Evolutionary conservation across 164 flowering plant species (phyloP), one percentile per base, ranked within the genome.

Genomic region (Taxillus chinensis): DNA sequence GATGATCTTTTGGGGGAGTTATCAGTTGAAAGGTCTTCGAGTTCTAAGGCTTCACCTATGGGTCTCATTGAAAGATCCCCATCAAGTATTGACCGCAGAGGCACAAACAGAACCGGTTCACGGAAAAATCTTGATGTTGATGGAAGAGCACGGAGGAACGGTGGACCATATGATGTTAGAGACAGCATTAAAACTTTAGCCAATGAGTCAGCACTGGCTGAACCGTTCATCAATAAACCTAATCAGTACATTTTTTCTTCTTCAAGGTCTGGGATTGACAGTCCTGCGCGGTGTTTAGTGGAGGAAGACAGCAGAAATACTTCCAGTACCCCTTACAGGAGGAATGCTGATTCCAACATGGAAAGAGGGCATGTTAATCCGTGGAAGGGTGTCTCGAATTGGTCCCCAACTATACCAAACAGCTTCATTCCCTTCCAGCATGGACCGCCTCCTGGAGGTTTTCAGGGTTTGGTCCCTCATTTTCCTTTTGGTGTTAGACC

Each of bases 401-500:
- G 55, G 55, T 52, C 55, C 27, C 15, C 55, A 3, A 12, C 12
- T 4, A 5, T 52, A 12, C 27, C 55, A 52, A 52, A 52, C 15
- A 27, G 55, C 5, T 52, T 52, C 55, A n/a, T 52, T 16, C 55
- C 55, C 15, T 52, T 52, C 55, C 55, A 52, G 8, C 55, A 52
- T 52, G 55, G 55, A 27, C 55, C 55, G 8, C 27, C 55, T 52
- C 55, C 9, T 52, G 55, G 55, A 52, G 27, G 55, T 52, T 52
- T 52, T 52, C 55, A 52, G 37, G 55, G 27, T 5, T n/a, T 52
- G 55, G 6, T 52, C 27, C 55, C 55, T 7, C 55, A 14, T n/a
- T 52, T 52, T 52, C 13, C 55, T 52, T 52, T 27, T 52, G 55
- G 55, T 52, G 55, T 52, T 52, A n/a, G 55, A n/a, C 55, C 55